Conservation (phyloP, 108 stramenopile genomes). For the Discostella stelligeroides region DNA sequence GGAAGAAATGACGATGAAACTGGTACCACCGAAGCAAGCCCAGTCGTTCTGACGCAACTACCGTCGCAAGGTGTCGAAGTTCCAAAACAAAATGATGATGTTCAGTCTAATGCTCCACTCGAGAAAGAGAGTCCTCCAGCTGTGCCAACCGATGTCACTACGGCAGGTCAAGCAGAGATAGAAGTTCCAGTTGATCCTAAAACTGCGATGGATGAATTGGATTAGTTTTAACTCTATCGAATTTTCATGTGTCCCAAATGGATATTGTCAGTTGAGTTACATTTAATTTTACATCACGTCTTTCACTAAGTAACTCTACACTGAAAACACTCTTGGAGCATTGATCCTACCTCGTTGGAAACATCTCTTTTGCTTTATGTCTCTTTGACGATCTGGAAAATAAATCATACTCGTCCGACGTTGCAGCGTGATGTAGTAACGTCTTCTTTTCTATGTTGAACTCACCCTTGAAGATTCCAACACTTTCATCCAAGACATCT, state of each 20-base stretch:
- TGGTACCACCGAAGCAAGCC: conserved; percentile 3
- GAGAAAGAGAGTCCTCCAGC: conserved; percentile 5
- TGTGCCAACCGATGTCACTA: conserved; percentile 21
- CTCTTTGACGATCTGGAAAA: conserved; percentile 53
- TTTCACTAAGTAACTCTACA: too few species aligned
- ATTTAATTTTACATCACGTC: too few species aligned
- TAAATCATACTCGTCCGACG: conserved; percentile 88
- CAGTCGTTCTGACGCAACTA: conserved; percentile 6
- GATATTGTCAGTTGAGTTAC: too few species aligned
- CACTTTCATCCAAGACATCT: conserved; percentile 83
- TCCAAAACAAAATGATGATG: not conserved
- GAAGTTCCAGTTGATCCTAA: conserved; percentile 10
- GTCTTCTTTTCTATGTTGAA: conserved; percentile 85
- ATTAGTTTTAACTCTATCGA: conserved; percentile 22
- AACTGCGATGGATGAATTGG: conserved; percentile 57
- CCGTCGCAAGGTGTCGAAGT: not conserved
- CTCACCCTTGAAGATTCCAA: conserved; percentile 85
- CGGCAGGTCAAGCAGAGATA: not conserved
- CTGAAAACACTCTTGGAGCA: too few species aligned
- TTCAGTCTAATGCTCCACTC: conserved; percentile 4
- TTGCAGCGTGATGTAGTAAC: conserved; percentile 83
- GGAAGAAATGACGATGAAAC: conserved; percentile 27
- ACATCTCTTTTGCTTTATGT: conserved; percentile 15
- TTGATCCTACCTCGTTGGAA: conserved; percentile 1
- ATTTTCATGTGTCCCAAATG: too few species aligned